Evolutionary conservation across 345 rosid genomes (phyloP).

Genomic region (Isatis tinctoria): DNA sequence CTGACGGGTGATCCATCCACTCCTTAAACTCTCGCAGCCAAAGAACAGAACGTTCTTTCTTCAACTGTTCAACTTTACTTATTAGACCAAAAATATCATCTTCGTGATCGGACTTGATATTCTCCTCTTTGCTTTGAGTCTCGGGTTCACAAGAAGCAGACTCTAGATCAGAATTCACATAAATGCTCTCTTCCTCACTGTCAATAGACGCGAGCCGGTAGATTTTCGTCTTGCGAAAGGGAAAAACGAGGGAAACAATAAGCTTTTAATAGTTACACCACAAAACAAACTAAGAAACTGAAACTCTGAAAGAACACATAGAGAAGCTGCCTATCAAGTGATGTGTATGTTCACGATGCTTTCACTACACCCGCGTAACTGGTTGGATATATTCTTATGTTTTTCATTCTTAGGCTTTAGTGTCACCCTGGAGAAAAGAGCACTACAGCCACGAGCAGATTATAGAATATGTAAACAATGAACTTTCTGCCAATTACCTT

Average conservation of each 20-base stretch:
- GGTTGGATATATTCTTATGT: not conserved
- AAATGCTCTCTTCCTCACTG: conserved; percentile 66
- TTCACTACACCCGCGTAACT: not conserved
- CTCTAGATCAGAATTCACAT: conserved; percentile 71
- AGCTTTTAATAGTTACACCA: conserved; percentile 3
- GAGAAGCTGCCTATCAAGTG: conserved; percentile 5
- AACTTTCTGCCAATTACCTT: conserved; percentile 38
- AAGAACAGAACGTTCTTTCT: conserved; percentile 81
- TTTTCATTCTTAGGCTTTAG: conserved; percentile 1
- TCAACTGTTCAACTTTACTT: conserved; percentile 75
- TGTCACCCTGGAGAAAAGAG: not conserved
- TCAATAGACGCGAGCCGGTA: conserved; percentile 81
- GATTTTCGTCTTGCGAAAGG: conserved; percentile 61
- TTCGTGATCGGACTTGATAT: conserved; percentile 63
- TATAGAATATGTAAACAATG: not conserved
- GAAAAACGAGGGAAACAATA: conserved; percentile 4
- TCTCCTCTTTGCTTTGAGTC: conserved; percentile 65
- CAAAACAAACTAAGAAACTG: conserved; percentile 8
- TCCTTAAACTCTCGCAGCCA: conserved; percentile 94
- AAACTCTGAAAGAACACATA: conserved; percentile 3
- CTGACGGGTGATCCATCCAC: conserved; percentile 83
- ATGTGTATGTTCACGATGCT: not conserved
- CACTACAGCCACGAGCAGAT: conserved; percentile 1
- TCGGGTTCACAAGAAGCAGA: conserved; percentile 68
- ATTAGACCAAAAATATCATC: conserved; percentile 85